Base-by-base conservation (phyloP, 805 yeast genomes). In the Hagleromyces aurorensis region DNA sequence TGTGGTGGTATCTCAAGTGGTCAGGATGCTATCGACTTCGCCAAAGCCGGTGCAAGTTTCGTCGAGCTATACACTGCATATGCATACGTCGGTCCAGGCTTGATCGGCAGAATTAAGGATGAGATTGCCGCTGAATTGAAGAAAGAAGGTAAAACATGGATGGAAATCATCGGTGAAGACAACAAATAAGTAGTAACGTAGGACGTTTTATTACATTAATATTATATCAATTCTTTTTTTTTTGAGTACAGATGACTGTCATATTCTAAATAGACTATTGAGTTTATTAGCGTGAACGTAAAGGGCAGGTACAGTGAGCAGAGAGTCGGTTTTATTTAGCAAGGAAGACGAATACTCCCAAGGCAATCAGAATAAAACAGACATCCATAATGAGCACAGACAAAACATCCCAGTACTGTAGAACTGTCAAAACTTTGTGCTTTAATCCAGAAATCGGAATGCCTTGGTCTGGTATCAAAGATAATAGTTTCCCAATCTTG, bases 1-100 rank as follows among this genome's bases (percentile, higher is more conserved):
- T 86, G 96, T 59, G 97, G 97, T 34, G 97, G 97, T 42, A 85
- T 89, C 43, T 65, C 79, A n/a, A 60, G 66, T 14, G 97, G 95
- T 33, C 67, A 75, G 41, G 97, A 89, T 52, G 96, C 87, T 0
- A 62, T 87, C 27, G 96, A 87, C 43, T 89, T 78, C 57, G 95
- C 91, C 19, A 75, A 73, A 48, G 94, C 96, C 1, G 97, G 97
- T 34, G 97, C 97, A 9, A 69, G 80, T n/a, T 82, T 77, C 52
- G 75, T 89, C 27, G 82, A 89, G 57, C 55, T 86, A 32, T 85
- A 86, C 62, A 87, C 97, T 3, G 75, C 93, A 2, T 83, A 83
- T 55, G 96, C 94, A 1, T 89, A 84, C 64, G 75, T 75, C 50
- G 97, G 97, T 1, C 96, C 96, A 1, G 94, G 94, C 3, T 62